Evolutionary conservation across 805 yeast genomes (phyloP), one percentile per base, ranked within the genome.

Genomic region (Starmerella vitae): DNA sequence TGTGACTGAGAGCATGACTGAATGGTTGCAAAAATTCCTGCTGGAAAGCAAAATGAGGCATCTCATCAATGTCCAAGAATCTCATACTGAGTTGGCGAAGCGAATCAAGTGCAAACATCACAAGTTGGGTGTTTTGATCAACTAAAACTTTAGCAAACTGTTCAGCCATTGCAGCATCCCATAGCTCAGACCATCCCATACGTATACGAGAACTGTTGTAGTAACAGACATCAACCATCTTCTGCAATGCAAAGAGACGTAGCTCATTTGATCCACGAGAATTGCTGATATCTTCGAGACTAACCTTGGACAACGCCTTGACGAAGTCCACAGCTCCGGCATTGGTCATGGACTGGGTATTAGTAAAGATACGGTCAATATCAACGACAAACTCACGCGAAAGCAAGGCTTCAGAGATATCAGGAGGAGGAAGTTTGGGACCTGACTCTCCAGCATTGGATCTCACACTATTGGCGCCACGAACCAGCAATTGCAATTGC

Each of bases 151-250:
- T 71, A 48, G 83, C 82, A 63, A 91, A 91, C 31, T 82, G 81
- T 42, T 72, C 81, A 13, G 94, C 94, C 81, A 91, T 81, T 8
- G 82, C 79, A 13, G 80, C 72, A 17, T 47, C 43, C 99, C 99
- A 91, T 43, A 91, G 67, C 39, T 83, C 88, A 5, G 94, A 74
- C 96, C 98, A 91, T 61, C 93, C 95, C 45, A 91, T 76, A 58
- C 94, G 74, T 51, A 91, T 86, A 65, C 98, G 80, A 36, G 76
- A 76, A 96, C 91, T 91, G 58, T 93, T 93, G 65, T 93, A 91
- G 60, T 91, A 88, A 61, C 96, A 88, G 31, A 91, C 93, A 60
- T 93, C 98, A 37, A 91, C 94, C 68, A 91, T 81, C 56, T 91
- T 91, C 55, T 85, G 97, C 46, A 91, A 63, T 0, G 97, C 82